phyloP scores from a whole-genome alignment of 2,329 filamentous ascomycete species.

The Neopestalotiopsis clavispora region DNA sequence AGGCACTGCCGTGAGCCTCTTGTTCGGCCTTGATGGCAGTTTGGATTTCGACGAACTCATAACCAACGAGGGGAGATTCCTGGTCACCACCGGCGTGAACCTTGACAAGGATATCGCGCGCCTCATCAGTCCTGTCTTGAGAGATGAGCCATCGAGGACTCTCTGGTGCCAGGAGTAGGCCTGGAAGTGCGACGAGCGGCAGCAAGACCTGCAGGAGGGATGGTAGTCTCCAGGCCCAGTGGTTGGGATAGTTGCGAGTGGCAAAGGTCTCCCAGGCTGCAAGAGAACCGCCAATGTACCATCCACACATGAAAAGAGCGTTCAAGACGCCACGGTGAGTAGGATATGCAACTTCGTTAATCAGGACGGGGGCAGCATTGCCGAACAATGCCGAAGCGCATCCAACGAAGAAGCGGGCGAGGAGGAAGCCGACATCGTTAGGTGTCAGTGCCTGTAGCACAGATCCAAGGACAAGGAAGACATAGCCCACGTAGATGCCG shows the following conservation, averaged over 20 bases:
- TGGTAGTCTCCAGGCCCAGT: conserved; percentile 16
- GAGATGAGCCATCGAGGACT: conserved; percentile 17
- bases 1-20: not conserved
- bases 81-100: conserved; percentile 3
- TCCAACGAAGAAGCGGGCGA: conserved; percentile 42
- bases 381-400: conserved; percentile 37
- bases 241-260: conserved; percentile 1
- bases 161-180: conserved; percentile 10
- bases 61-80: not conserved
- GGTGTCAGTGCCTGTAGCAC: conserved; percentile 34
- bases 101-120: not conserved
- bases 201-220: conserved; percentile 11
- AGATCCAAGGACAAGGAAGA: conserved; percentile 35
- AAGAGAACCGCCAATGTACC: conserved; percentile 35
- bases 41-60: conserved; percentile 7
- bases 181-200: not conserved
- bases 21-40: conserved; percentile 5
- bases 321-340: conserved; percentile 40
- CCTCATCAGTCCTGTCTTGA: conserved; percentile 7
- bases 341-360: conserved; percentile 50
- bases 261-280: conserved; percentile 34
- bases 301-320: conserved; percentile 36
- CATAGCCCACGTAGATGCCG: conserved; percentile 36
- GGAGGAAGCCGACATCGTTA: conserved; percentile 35
- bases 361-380: conserved; percentile 39